Evolutionary conservation across 139 green algal genomes (phyloP).

Genomic region (Coelastrella sp.): DNA sequence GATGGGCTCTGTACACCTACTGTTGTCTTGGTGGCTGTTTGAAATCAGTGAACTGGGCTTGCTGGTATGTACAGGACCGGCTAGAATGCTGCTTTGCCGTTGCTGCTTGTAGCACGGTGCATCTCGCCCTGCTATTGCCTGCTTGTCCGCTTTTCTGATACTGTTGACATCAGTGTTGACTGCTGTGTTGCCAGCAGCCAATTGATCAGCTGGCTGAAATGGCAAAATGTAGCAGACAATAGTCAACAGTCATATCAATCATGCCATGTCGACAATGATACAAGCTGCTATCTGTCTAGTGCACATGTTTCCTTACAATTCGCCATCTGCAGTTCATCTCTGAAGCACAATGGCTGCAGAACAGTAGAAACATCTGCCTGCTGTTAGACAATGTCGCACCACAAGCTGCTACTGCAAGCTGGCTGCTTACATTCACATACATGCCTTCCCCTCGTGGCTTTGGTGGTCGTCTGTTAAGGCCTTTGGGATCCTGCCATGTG

Average conservation of each 20-base stretch:
- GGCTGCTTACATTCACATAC: slow-evolving; percentile 42
- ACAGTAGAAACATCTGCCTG: not conserved
- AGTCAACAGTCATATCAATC: no score
- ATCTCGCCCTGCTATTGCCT: not conserved
- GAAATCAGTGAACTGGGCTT: no score
- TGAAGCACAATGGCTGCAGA: no score
- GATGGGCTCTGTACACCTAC: not conserved
- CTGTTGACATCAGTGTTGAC: no score
- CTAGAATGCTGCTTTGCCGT: not conserved
- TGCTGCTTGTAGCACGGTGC: not conserved
- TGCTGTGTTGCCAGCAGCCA: no score
- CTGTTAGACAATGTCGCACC: not conserved
- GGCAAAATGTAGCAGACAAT: no score
- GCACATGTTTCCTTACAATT: no score
- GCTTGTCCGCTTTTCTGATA: no score
- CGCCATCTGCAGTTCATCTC: no score
- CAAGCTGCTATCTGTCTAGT: no score
- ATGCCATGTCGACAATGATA: no score
- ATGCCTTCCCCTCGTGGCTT: slow-evolving; percentile 43
- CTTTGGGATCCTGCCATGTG: slow-evolving; percentile 64
- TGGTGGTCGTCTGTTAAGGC: slow-evolving; percentile 27
- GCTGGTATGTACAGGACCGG: no score
- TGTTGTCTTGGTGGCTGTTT: not conserved
- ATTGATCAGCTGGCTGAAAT: slow-evolving; percentile 7
- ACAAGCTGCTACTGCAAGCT: not conserved